Conservation (phyloP, 305 asterid genomes). For the Fraxinus dipetala region DNA sequence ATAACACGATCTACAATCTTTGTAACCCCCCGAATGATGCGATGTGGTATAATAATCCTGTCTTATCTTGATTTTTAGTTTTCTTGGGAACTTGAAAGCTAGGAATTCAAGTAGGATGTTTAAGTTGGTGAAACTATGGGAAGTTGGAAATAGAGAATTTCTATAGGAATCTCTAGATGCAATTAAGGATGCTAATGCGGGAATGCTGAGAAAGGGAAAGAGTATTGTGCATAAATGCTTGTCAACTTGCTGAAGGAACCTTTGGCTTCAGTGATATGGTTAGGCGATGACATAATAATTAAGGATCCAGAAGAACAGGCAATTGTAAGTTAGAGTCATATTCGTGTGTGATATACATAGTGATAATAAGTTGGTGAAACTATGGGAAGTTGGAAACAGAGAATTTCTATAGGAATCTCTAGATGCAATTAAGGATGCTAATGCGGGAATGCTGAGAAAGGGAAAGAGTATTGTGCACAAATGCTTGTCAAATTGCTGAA, state of each 20-base stretch:
- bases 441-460: background rate
- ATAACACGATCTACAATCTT: background rate
- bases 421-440: background rate
- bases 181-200: background rate
- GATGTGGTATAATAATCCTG: background rate
- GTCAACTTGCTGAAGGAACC: background rate
- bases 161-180: background rate
- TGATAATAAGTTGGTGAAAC: background rate
- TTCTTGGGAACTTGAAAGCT: background rate
- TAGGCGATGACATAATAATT: background rate
- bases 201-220: background rate
- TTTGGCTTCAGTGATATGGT: background rate
- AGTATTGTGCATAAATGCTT: background rate
- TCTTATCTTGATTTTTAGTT: background rate
- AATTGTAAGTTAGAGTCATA: background rate
- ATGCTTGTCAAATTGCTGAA: background rate
- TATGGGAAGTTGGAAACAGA: background rate
- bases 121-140: background rate
- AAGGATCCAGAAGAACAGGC: background rate
- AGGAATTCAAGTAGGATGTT: background rate
- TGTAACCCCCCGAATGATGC: background rate
- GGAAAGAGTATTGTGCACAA: background rate
- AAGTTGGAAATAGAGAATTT: background rate
- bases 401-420: background rate
- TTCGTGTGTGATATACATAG: background rate